Conservation (phyloP, 306 rosid species). For the Boehmeria nivea region DNA sequence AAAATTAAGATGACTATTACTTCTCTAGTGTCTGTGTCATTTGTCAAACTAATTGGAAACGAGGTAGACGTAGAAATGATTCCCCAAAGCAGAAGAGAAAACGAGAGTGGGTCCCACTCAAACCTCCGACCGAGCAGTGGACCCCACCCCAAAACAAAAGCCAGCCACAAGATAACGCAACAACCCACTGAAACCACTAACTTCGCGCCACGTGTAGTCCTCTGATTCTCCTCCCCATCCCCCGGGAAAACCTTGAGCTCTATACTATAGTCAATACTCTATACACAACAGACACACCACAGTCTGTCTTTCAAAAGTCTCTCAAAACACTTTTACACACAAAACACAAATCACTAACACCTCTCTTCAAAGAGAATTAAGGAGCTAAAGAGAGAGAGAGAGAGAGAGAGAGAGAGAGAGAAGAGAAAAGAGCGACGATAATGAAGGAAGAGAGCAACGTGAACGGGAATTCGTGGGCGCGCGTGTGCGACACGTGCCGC, state of each 20-base stretch:
- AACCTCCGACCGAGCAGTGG: conserved; percentile 1
- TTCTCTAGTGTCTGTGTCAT: too few species aligned
- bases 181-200: conserved; percentile 42
- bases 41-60: too few species aligned
- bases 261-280: background rate
- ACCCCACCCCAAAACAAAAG: conserved; percentile 25
- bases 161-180: conserved; percentile 63
- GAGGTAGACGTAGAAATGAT: too few species aligned
- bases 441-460: conserved; percentile 32
- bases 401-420: background rate
- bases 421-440: conserved; percentile 3
- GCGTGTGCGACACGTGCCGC: conserved; percentile 63
- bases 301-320: too few species aligned
- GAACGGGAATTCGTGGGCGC: conserved; percentile 37
- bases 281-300: background rate
- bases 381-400: conserved; percentile 1
- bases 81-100: too few species aligned
- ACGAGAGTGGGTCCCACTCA: background rate
- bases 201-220: conserved; percentile 45
- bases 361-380: background rate
- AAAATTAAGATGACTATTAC: too few species aligned
- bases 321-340: too few species aligned
- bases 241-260: conserved; percentile 4
- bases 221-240: conserved; percentile 37
- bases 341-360: too few species aligned